Evolutionary conservation across 2,329 filamentous ascomycete species (phyloP).

Genomic region (Ascosphaera pollenicola): DNA sequence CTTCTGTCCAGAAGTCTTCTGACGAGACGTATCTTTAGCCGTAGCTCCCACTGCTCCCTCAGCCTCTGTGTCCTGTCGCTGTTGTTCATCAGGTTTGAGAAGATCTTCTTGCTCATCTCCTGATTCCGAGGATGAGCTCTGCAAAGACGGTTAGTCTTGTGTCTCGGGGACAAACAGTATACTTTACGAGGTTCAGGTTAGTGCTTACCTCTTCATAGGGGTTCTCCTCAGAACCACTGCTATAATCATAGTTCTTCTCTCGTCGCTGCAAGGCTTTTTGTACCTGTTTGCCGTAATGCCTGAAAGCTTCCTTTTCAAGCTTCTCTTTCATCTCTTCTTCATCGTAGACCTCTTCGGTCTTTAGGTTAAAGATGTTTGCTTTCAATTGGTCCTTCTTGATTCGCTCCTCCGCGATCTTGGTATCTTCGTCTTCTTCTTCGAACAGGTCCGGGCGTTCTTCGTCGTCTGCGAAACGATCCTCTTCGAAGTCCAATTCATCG

Average conservation of each 20-base stretch:
- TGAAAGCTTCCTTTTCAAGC: slow-evolving; percentile 42
- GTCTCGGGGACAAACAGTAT: background rate
- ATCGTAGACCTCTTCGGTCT: slow-evolving; percentile 48
- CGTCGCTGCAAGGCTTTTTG: slow-evolving; percentile 65
- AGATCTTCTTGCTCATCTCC: slow-evolving; percentile 39
- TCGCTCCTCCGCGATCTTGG: slow-evolving; percentile 46
- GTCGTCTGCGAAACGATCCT: slow-evolving; percentile 65
- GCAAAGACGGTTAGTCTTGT: slow-evolving; percentile 5
- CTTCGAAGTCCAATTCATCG: slow-evolving; percentile 45
- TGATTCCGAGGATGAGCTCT: slow-evolving; percentile 39
- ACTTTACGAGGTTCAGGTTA: background rate
- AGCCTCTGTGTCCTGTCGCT: slow-evolving; percentile 28
- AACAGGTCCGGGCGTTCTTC: slow-evolving; percentile 52
- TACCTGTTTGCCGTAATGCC: slow-evolving; percentile 51
- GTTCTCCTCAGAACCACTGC: slow-evolving; percentile 42
- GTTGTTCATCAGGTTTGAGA: slow-evolving; percentile 35
- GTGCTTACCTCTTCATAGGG: slow-evolving; percentile 29
- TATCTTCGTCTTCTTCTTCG: slow-evolving; percentile 67
- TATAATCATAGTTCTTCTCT: slow-evolving; percentile 73
- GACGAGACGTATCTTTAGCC: slow-evolving; percentile 32
- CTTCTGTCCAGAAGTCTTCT: slow-evolving; percentile 30
- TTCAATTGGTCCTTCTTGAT: slow-evolving; percentile 65
- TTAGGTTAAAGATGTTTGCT: slow-evolving; percentile 64
- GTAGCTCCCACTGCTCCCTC: slow-evolving; percentile 25
- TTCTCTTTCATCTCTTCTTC: slow-evolving; percentile 43